These are phyloP conservation scores for Chytriomyces sp. DNA, from an alignment of 192 early-diverging fungal species.

Conservation along the genomic window DNA sequence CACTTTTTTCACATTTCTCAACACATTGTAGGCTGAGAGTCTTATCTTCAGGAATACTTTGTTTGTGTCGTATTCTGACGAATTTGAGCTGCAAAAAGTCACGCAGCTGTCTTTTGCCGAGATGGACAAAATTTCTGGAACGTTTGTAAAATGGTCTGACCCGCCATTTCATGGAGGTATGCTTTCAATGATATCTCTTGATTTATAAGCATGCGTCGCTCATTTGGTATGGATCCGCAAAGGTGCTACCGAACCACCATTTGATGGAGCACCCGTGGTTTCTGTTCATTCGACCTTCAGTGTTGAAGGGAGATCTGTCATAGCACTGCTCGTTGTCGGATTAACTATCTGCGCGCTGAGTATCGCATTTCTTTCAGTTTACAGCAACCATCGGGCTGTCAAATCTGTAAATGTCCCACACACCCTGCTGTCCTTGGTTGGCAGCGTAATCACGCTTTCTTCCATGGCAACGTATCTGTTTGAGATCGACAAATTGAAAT, in stretches of 20 bases:
- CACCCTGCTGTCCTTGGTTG: background rate
- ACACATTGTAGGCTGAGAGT: background rate
- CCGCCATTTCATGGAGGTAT: background rate
- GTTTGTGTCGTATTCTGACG: background rate
- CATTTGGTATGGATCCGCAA: too few relatives aligned
- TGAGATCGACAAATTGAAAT: background rate
- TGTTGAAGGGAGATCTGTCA: background rate
- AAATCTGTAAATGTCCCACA: background rate
- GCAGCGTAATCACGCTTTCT: background rate
- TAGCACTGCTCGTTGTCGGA: background rate
- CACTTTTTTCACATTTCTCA: background rate
- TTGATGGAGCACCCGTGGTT: background rate
- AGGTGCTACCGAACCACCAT: background rate
- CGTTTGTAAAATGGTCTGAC: background rate
- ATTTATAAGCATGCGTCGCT: too few relatives aligned
- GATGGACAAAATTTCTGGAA: background rate
- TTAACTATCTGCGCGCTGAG: background rate
- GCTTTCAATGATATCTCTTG: background rate
- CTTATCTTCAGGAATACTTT: conserved; percentile 2
- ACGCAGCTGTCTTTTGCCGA: background rate
- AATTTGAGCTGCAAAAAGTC: background rate
- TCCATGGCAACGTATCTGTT: background rate
- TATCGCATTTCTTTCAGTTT: background rate
- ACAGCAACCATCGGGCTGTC: background rate
- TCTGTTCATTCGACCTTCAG: background rate